Conservation (phyloP, 2,329 filamentous ascomycete species). For the Clarireedia homoeocarpa region DNA sequence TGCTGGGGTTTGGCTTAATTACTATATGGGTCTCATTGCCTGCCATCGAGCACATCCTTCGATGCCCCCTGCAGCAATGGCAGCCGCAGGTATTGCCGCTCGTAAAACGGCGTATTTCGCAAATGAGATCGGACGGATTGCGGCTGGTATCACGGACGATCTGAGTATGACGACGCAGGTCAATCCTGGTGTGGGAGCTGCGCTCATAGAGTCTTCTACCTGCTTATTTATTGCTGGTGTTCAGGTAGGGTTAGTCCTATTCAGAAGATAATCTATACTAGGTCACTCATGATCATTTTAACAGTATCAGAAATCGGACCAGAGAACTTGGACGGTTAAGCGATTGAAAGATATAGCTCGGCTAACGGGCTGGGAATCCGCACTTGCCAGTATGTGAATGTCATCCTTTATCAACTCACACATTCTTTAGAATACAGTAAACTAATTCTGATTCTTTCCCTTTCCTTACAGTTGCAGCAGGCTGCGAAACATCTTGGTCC, state of each 20-base stretch:
- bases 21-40: slow-evolving; percentile 76
- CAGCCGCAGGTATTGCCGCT: slow-evolving; percentile 73
- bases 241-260: slow-evolving; percentile 39
- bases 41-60: slow-evolving; percentile 75
- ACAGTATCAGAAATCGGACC: slow-evolving; percentile 61
- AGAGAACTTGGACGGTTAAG: slow-evolving; percentile 71
- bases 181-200: slow-evolving; percentile 70
- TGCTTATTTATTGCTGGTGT: slow-evolving; percentile 82
- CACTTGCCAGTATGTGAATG: slow-evolving; percentile 47
- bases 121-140: slow-evolving; percentile 70
- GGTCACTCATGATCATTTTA: slow-evolving; percentile 3
- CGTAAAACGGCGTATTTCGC: slow-evolving; percentile 63
- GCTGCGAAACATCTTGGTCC: slow-evolving; percentile 79
- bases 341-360: slow-evolving; percentile 68
- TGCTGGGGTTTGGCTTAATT: slow-evolving; percentile 79
- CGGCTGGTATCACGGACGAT: slow-evolving; percentile 56
- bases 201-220: slow-evolving; percentile 75
- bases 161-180: slow-evolving; percentile 43
- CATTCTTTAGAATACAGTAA: background rate
- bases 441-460: background rate
- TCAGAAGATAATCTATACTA: background rate
- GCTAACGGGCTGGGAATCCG: slow-evolving; percentile 81
- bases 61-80: slow-evolving; percentile 83
- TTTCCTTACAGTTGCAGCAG: slow-evolving; percentile 50
- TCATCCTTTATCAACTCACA: background rate